These are phyloP conservation scores for Rhododendron henanense DNA, from an alignment of 148 eudicot genomes.

Conservation along the genomic window DNA sequence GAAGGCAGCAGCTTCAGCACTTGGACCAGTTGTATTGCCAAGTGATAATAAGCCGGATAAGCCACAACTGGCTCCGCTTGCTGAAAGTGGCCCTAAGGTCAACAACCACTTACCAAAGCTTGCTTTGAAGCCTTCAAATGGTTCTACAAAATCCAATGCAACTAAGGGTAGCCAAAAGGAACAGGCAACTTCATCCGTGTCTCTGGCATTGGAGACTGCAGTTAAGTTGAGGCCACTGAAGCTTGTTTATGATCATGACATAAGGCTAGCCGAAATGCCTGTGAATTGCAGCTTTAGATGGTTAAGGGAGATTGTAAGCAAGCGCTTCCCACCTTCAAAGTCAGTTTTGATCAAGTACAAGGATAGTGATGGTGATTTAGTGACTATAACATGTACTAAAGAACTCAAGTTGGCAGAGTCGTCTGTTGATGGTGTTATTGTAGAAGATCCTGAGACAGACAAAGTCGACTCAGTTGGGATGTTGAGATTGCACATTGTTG, in stretches of 20 bases:
- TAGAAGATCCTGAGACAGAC: conserved; percentile 56
- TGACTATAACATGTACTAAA: conserved; percentile 71
- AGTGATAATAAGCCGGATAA: conserved; percentile 41
- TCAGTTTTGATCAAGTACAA: conserved; percentile 77
- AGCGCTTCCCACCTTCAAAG: conserved; percentile 73
- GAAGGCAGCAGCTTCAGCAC: conserved; percentile 37
- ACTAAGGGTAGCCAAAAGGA: conserved; percentile 41
- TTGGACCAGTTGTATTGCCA: conserved; percentile 23
- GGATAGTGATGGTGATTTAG: conserved; percentile 84
- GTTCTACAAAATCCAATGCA: conserved; percentile 40
- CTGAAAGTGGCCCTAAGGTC: conserved; percentile 57
- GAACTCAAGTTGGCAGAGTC: conserved; percentile 87
- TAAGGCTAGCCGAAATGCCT: conserved; percentile 87
- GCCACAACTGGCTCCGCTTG: conserved; percentile 30
- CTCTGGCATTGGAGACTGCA: conserved; percentile 19
- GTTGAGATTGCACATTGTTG: conserved; percentile 84
- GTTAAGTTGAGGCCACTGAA: conserved; percentile 70
- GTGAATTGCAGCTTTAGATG: conserved; percentile 65
- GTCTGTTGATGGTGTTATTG: conserved; percentile 48
- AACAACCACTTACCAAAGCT: conserved; percentile 57
- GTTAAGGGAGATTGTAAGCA: conserved; percentile 69
- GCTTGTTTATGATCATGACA: conserved; percentile 91
- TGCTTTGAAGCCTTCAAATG: conserved; percentile 62
- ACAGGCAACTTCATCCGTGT: conserved; percentile 13
- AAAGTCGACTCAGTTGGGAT: conserved; percentile 47